Conservation (phyloP, 805 yeast species). For the Ogataea nakhonphanomensis region DNA sequence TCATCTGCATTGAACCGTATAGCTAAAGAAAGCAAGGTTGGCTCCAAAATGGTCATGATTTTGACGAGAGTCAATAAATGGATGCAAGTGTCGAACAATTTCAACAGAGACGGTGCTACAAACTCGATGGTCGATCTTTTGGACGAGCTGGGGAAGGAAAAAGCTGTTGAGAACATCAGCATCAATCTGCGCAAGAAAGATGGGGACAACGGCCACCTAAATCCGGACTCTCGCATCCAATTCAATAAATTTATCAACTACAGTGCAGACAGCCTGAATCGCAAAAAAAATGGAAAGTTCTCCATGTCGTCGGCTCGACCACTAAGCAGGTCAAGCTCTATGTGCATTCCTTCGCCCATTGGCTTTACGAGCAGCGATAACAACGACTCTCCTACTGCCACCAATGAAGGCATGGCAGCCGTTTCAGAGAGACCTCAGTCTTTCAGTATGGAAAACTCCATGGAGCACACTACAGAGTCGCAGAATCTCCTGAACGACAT, state of each 20-base stretch:
- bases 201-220: constrained; percentile 29
- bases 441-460: constrained; percentile 1
- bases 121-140: constrained; percentile 51
- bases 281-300: constrained; percentile 3
- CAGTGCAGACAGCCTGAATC: constrained; percentile 20
- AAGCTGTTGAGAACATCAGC: constrained; percentile 36
- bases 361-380: constrained; percentile 21
- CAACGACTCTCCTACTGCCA: background rate
- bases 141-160: constrained; percentile 53
- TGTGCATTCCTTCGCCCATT: constrained; percentile 32
- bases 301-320: background rate
- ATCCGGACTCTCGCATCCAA: constrained; percentile 28
- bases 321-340: constrained; percentile 9
- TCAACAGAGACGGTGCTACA: constrained; percentile 48
- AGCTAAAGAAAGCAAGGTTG: constrained; percentile 30
- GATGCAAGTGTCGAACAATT: constrained; percentile 37
- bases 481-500: constrained; percentile 29
- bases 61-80: constrained; percentile 36
- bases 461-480: constrained; percentile 15
- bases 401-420: background rate
- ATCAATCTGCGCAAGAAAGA: constrained; percentile 23
- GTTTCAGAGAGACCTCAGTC: background rate
- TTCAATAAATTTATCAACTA: constrained; percentile 29
- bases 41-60: constrained; percentile 33
- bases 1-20: constrained; percentile 22